phyloP scores from a whole-genome alignment of 768 basidiomycete genomes.

The Lentinula edodes region DNA sequence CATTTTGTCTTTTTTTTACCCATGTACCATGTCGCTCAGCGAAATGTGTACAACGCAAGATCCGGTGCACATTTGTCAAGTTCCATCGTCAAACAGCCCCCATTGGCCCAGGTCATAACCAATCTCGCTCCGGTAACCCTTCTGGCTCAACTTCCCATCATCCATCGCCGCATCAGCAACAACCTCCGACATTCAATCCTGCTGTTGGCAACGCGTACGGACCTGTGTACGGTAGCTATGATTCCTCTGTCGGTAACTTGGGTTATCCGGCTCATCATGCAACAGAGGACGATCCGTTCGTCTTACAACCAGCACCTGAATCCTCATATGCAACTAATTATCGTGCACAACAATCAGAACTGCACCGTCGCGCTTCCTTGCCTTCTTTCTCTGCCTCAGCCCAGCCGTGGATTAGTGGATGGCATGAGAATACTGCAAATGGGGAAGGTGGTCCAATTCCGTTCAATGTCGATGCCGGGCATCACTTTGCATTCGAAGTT shows the following conservation, averaged over 20 bases:
- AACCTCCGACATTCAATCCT: slow-evolving; percentile 4
- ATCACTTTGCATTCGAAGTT: neutral
- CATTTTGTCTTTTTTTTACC: neutral
- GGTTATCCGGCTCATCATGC: neutral
- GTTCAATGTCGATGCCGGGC: neutral
- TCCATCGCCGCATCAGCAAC: slow-evolving; percentile 11
- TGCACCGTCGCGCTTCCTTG: slow-evolving; percentile 1
- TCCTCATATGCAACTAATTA: neutral
- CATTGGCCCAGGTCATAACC: slow-evolving; percentile 63
- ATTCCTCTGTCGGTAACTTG: neutral
- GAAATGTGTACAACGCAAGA: slow-evolving; percentile 69
- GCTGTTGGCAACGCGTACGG: neutral
- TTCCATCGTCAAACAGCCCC: slow-evolving; percentile 81
- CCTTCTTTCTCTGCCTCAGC: neutral
- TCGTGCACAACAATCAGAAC: slow-evolving; percentile 1
- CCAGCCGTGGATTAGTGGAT: neutral
- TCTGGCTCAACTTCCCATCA: slow-evolving; percentile 11
- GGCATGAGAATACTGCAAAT: neutral
- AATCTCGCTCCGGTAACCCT: slow-evolving; percentile 19
- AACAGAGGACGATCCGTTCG: neutral
- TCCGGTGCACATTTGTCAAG: slow-evolving; percentile 74
- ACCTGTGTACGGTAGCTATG: neutral
- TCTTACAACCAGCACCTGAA: neutral
- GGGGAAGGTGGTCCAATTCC: neutral
- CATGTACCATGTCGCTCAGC: slow-evolving; percentile 32